These are phyloP conservation scores for Dissophora ornata DNA, from an alignment of 192 early-diverging fungal genomes.

Conservation along the genomic window DNA sequence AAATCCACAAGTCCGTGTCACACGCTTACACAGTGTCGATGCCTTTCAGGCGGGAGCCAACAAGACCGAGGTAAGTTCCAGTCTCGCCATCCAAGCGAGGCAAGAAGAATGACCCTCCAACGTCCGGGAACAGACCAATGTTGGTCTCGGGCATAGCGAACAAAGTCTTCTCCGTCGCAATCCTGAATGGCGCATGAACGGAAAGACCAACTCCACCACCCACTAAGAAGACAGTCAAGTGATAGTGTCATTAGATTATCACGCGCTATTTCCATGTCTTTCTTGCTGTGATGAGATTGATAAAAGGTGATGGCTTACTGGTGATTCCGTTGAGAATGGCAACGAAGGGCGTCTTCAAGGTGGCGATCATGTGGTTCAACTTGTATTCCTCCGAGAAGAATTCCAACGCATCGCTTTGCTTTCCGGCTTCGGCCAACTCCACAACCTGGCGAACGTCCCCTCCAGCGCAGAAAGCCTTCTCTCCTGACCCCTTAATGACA, in stretches of 20 bases:
- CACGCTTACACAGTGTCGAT: slow-evolving; percentile 81
- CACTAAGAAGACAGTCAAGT: too few species aligned
- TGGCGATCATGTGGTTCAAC: slow-evolving; percentile 92
- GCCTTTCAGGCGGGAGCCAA: slow-evolving; percentile 82
- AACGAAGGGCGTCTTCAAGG: slow-evolving; percentile 89
- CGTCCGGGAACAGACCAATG: slow-evolving; percentile 98
- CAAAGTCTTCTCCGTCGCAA: slow-evolving; percentile 94
- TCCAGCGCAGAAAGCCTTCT: slow-evolving; percentile 92
- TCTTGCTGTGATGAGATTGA: too few species aligned
- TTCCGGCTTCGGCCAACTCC: slow-evolving; percentile 50
- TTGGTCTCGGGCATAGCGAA: slow-evolving; percentile 98
- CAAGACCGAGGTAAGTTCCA: slow-evolving; percentile 93
- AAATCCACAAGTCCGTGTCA: too few species aligned
- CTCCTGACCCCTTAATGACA: slow-evolving; percentile 79
- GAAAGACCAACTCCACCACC: slow-evolving; percentile 97
- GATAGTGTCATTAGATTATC: too few species aligned
- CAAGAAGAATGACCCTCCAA: slow-evolving; percentile 95
- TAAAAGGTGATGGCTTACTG: slow-evolving; percentile 60
- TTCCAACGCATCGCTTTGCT: slow-evolving; percentile 62
- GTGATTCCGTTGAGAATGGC: slow-evolving; percentile 89
- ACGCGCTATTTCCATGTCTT: too few species aligned
- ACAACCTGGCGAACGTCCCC: slow-evolving; percentile 77
- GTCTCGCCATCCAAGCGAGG: slow-evolving; percentile 94
- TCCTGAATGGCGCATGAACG: slow-evolving; percentile 94
- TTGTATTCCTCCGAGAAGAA: slow-evolving; percentile 96